A percentile compares a stretch with the other conserved stretches of the same genome.
These are phyloP conservation scores for Lepraria neglecta DNA, from an alignment of 495 filamentous ascomycete species.

Conservation along the genomic window DNA sequence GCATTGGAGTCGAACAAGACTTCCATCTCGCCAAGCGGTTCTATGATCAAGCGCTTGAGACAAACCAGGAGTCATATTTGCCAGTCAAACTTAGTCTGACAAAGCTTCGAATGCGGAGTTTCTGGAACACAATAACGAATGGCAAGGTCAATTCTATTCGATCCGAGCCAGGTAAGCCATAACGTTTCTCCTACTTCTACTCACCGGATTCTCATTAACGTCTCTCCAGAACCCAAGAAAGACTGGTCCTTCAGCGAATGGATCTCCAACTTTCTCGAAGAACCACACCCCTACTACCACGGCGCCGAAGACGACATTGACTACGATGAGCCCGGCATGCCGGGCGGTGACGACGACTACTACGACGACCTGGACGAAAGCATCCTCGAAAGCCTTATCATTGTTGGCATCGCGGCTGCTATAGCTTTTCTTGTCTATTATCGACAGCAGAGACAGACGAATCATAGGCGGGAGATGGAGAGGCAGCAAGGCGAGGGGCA, in stretches of 20 bases:
- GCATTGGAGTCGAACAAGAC: slow-evolving; percentile 85
- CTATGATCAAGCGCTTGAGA: slow-evolving; percentile 87
- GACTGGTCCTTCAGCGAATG: slow-evolving; percentile 74
- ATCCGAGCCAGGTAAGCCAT: slow-evolving; percentile 68
- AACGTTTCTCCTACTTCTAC: background rate
- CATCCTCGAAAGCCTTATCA: slow-evolving; percentile 76
- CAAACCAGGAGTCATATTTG: slow-evolving; percentile 89
- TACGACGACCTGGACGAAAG: slow-evolving; percentile 70
- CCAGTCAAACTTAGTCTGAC: slow-evolving; percentile 83
- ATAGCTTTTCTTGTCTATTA: slow-evolving; percentile 77
- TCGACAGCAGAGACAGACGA: slow-evolving; percentile 66
- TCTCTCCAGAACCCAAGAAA: slow-evolving; percentile 51
- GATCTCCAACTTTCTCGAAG: slow-evolving; percentile 68
- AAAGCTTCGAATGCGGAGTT: slow-evolving; percentile 76
- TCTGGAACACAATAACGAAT: slow-evolving; percentile 88
- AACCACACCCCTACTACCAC: slow-evolving; percentile 47
- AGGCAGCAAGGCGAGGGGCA: slow-evolving; percentile 34
- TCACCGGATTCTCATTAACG: slow-evolving; percentile 16
- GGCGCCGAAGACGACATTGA: slow-evolving; percentile 51
- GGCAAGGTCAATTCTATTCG: slow-evolving; percentile 85
- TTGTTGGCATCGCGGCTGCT: slow-evolving; percentile 67
- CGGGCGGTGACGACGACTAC: slow-evolving; percentile 54
- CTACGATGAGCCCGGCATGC: slow-evolving; percentile 45
- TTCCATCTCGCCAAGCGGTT: slow-evolving; percentile 95
- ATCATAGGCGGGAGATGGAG: slow-evolving; percentile 39